Percentiles rank a stretch among this genome's conserved stretches.
phyloP scores from a whole-genome alignment of 2,329 filamentous ascomycete species.

The Leptographium radiaticola region DNA sequence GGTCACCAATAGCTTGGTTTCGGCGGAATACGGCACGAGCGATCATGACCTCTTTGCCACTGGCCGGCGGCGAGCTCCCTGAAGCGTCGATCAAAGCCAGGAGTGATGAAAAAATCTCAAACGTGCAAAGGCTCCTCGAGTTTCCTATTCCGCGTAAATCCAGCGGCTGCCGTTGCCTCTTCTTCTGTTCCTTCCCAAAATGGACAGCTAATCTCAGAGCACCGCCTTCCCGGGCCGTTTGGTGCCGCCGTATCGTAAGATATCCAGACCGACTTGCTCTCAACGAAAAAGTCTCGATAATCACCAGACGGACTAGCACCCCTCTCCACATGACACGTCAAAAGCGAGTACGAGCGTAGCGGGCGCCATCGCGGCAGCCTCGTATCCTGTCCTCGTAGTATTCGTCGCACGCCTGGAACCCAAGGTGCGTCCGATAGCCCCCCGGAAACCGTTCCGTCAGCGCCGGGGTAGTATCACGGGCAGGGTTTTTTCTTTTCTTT shows the following conservation, averaged over 20 bases:
- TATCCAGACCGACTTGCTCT: background rate
- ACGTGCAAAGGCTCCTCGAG: too few species aligned
- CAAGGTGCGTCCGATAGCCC: background rate
- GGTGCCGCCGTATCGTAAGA: background rate
- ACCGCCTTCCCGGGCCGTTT: background rate
- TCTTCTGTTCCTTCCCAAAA: slow-evolving; percentile 6
- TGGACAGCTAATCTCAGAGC: background rate
- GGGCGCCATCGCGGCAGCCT: background rate
- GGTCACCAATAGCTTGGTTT: too few species aligned
- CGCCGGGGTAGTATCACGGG: background rate
- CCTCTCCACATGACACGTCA: background rate
- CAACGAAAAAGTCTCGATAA: background rate
- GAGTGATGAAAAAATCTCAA: too few species aligned
- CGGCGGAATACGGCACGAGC: background rate
- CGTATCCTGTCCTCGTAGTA: too few species aligned
- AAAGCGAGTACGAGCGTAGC: background rate
- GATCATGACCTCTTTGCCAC: background rate
- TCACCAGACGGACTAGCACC: background rate
- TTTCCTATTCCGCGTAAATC: too few species aligned
- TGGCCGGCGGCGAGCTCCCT: background rate
- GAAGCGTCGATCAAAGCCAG: too few species aligned
- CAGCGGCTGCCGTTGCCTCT: too few species aligned
- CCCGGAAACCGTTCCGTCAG: background rate
- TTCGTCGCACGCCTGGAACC: background rate
- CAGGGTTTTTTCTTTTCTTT: background rate